Evolutionary conservation across 768 basidiomycete species (phyloP).

Genomic region (Floccularia luteovirens): DNA sequence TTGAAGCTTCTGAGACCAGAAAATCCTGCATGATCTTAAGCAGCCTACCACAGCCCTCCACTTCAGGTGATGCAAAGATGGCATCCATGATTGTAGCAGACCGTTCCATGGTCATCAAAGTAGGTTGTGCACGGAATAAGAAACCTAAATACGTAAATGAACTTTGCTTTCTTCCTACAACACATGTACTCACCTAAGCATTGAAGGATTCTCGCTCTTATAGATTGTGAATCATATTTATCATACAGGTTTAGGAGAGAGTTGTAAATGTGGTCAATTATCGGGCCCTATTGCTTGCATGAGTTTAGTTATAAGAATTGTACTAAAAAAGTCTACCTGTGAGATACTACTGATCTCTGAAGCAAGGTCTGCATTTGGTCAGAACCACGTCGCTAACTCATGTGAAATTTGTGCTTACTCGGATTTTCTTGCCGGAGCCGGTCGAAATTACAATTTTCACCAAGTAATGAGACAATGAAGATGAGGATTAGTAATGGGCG

Average conservation of each 20-base stretch:
- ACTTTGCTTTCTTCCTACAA: slow-evolving; percentile 11
- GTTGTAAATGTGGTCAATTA: slow-evolving; percentile 80
- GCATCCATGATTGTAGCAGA: slow-evolving; percentile 85
- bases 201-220: slow-evolving; percentile 71
- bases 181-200: slow-evolving; percentile 61
- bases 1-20: slow-evolving; percentile 73
- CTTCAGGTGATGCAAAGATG: slow-evolving; percentile 70
- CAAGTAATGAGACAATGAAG: slow-evolving; percentile 78
- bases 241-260: slow-evolving; percentile 67
- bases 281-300: slow-evolving; percentile 41
- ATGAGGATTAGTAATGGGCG: slow-evolving; percentile 63
- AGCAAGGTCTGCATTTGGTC: slow-evolving; percentile 55
- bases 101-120: slow-evolving; percentile 75
- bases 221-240: slow-evolving; percentile 46
- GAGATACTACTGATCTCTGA: slow-evolving; percentile 53
- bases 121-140: slow-evolving; percentile 87
- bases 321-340: slow-evolving; percentile 25
- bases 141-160: slow-evolving; percentile 53
- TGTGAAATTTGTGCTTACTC: slow-evolving; percentile 30
- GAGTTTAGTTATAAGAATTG: not conserved
- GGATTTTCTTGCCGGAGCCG: slow-evolving; percentile 51
- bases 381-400: too few relatives aligned
- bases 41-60: slow-evolving; percentile 65
- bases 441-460: slow-evolving; percentile 89
- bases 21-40: slow-evolving; percentile 92